phyloP scores from a whole-genome alignment of 352 stramenopile species.

The Globisporangium middletonii region DNA sequence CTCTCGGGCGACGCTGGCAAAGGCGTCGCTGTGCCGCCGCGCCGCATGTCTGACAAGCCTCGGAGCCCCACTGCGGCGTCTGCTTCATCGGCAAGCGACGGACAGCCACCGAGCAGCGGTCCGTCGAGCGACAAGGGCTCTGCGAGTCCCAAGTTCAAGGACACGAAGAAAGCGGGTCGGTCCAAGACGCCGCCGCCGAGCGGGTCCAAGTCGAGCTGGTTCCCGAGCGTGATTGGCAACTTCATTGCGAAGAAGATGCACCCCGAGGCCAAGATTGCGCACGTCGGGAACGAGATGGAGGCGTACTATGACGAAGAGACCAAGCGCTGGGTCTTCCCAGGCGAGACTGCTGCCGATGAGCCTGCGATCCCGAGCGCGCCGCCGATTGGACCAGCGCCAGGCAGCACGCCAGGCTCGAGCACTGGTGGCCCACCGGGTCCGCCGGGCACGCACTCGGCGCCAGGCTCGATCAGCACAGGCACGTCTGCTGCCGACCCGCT shows the following conservation, averaged over 20 bases:
- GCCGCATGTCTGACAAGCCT: conserved; percentile 6
- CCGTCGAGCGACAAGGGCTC: conserved; percentile 72
- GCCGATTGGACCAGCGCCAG: conserved; percentile 53
- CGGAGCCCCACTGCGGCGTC: conserved; percentile 8
- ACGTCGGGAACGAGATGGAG: conserved; percentile 73
- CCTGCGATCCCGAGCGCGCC: conserved; percentile 56
- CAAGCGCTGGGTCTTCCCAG: conserved; percentile 87
- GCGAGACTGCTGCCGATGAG: conserved; percentile 62
- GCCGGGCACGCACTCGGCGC: conserved; percentile 53
- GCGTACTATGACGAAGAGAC: conserved; percentile 78
- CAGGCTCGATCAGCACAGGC: conserved; percentile 46
- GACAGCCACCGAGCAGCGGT: conserved; percentile 12
- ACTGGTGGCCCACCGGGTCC: conserved; percentile 23
- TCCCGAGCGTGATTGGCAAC: conserved; percentile 33
- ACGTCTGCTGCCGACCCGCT: conserved; percentile 40
- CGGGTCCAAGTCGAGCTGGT: conserved; percentile 55
- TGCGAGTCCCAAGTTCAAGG: conserved; percentile 60
- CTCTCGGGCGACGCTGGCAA: conserved; percentile 36
- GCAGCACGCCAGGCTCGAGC: conserved; percentile 35
- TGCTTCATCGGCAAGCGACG: conserved; percentile 1
- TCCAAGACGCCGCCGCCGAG: conserved; percentile 81
- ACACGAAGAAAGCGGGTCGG: conserved; percentile 44
- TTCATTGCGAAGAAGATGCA: conserved; percentile 79
- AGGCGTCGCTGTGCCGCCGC: conserved; percentile 8
- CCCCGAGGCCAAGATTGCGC: conserved; percentile 75